Evolutionary conservation across 1,284 basidiomycete genomes (phyloP).

Genomic region (Naganishia albida): DNA sequence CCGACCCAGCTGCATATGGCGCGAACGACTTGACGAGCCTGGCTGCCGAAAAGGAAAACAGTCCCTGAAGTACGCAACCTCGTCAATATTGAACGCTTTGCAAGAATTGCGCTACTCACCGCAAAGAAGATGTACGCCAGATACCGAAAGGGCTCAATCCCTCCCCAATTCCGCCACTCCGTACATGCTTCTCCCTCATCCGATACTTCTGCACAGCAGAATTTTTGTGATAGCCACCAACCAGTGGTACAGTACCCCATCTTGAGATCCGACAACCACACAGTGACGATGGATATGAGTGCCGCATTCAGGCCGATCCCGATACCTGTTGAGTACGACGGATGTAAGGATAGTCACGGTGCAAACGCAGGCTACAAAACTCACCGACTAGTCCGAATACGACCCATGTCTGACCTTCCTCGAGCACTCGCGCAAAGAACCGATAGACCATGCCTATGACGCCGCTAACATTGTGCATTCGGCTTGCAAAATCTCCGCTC

Average conservation of each 20-base stretch:
- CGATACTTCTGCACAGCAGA: slow-evolving; percentile 83
- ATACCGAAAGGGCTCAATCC: slow-evolving; percentile 73
- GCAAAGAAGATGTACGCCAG: slow-evolving; percentile 84
- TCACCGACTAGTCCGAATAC: slow-evolving; percentile 80
- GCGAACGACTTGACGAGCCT: slow-evolving; percentile 86
- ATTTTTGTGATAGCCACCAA: slow-evolving; percentile 98
- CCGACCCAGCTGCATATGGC: slow-evolving; percentile 94
- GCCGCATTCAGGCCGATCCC: slow-evolving; percentile 92
- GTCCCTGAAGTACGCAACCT: slow-evolving; percentile 56
- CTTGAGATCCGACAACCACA: slow-evolving; percentile 97
- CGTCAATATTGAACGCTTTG: background rate
- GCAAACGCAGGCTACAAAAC: slow-evolving; percentile 48
- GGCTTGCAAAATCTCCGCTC: slow-evolving; percentile 36
- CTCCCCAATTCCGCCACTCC: slow-evolving; percentile 92
- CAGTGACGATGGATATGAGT: slow-evolving; percentile 92
- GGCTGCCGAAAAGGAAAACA: slow-evolving; percentile 79
- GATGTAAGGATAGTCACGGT: slow-evolving; percentile 1
- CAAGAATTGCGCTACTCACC: slow-evolving; percentile 58
- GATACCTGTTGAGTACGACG: slow-evolving; percentile 62
- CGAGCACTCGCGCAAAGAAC: slow-evolving; percentile 59
- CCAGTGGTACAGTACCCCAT: slow-evolving; percentile 94
- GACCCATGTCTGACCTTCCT: slow-evolving; percentile 67
- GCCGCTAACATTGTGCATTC: slow-evolving; percentile 47
- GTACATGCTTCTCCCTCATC: slow-evolving; percentile 79
- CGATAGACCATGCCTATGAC: slow-evolving; percentile 64